Base-by-base conservation (phyloP, 2,329 filamentous ascomycete genomes). In the Stemphylium vesicarium region DNA sequence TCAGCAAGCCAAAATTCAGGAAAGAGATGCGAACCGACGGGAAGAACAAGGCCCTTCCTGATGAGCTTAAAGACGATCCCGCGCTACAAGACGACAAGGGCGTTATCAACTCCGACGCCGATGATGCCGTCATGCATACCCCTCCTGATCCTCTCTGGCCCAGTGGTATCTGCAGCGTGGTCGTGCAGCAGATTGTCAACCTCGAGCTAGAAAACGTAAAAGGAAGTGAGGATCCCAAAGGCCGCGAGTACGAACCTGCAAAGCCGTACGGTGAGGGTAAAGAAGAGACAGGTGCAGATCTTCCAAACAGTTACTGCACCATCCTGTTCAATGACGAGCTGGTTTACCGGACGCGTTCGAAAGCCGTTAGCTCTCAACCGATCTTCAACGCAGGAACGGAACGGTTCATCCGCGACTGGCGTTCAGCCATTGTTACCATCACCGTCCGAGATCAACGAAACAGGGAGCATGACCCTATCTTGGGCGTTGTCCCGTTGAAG, bases 301-400 rank as follows among this genome's bases (percentile, higher is more conserved):
- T 98, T 26, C 95, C 95, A 0, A 96, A 89, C 57, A 91, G 91
- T 35, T 99, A 99, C 78, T 97, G 93, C 78, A 97, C 92, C 1
- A 93, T 99, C 50, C 78, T 95, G 10, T 82, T 90, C 74, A 97
- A 97, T 64, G 94, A 98, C 68, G 87, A 96, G 66, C 77, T 96
- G 64, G 82, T 92, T 15, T 98, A 97, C 80, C 92, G 94, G 70
- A 98, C 94, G n/a, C 86, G 95, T 69, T 86, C 91, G 32, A 98
- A 99, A 80, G 93, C 93, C 4, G 90, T 96, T 7, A 96, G 90
- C 32, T 96, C 91, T 47, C 93, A 96, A 73, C 95, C 95, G 1
- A 97, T 98, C 61, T 98, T 96, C 83, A 97, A 98, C 66, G 93
- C 95, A 3, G 94, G 94, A 56, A 97, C 93, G 0, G 95, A 99